Conservation (phyloP, 192 early-diverging fungal genomes). For the Funneliformis geosporum region DNA sequence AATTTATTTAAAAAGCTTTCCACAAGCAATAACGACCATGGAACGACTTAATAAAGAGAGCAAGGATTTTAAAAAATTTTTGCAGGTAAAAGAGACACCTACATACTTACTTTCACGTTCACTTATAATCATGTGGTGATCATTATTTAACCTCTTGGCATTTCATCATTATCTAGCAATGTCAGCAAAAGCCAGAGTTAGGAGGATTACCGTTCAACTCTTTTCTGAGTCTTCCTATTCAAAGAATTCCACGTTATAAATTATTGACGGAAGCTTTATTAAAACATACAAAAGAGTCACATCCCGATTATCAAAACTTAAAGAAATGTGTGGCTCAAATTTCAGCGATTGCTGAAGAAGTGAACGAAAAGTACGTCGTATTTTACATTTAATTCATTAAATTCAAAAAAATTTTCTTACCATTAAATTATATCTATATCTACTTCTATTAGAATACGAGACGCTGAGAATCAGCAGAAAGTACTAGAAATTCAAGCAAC, state of each 20-base stretch:
- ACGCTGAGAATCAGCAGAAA: slow-evolving; percentile 34
- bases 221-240: slow-evolving; percentile 84
- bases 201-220: slow-evolving; percentile 55
- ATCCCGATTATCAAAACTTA: slow-evolving; percentile 73
- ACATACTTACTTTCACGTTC: not conserved
- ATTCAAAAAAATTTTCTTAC: not conserved
- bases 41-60: slow-evolving; percentile 34
- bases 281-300: slow-evolving; percentile 62
- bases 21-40: slow-evolving; percentile 51
- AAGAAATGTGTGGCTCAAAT: slow-evolving; percentile 64
- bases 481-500: slow-evolving; percentile 27
- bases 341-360: slow-evolving; percentile 65
- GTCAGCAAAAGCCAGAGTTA: slow-evolving; percentile 20
- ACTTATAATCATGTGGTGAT: no score
- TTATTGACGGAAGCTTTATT: slow-evolving; percentile 76
- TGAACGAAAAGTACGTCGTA: slow-evolving; percentile 64
- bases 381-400: not conserved
- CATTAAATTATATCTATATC: no score
- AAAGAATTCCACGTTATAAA: slow-evolving; percentile 88
- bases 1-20: slow-evolving; percentile 83
- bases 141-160: not conserved
- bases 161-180: slow-evolving; percentile 16
- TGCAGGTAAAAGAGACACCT: not conserved
- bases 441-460: slow-evolving; percentile 21
- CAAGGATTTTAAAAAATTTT: slow-evolving; percentile 32